Conservation (phyloP, 108 stramenopile genomes). For the Pseudonitzschia multistriata region DNA sequence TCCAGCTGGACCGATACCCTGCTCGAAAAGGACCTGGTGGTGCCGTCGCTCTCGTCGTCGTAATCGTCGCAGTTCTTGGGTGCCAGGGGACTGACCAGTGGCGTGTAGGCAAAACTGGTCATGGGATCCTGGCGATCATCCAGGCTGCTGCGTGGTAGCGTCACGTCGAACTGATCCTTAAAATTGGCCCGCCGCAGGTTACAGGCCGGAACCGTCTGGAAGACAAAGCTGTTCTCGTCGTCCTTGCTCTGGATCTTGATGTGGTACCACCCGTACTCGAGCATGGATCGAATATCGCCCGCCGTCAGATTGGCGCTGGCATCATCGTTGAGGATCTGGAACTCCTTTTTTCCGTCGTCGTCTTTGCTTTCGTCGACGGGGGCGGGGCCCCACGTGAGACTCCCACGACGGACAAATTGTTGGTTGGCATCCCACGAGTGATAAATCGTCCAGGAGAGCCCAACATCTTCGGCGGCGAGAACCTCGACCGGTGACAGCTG, state of each 20-base stretch:
- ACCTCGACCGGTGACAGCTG: not conserved
- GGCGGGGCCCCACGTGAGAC: constrained; percentile 7
- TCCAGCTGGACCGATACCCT: constrained; percentile 55
- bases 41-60: constrained; percentile 28
- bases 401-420: constrained; percentile 30
- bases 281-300: constrained; percentile 16
- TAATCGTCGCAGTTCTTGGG: constrained; percentile 57
- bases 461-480: constrained; percentile 8
- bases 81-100: constrained; percentile 78
- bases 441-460: constrained; percentile 40
- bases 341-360: not conserved
- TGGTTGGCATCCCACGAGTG: constrained; percentile 39
- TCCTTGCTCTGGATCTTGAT: constrained; percentile 40
- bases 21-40: constrained; percentile 48
- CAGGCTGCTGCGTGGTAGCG: constrained; percentile 40
- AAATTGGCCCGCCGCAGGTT: constrained; percentile 57
- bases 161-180: constrained; percentile 70
- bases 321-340: constrained; percentile 19
- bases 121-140: constrained; percentile 35
- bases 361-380: constrained; percentile 5
- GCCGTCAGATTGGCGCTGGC: constrained; percentile 14
- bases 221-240: constrained; percentile 13
- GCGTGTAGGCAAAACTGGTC: constrained; percentile 65
- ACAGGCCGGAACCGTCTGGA: constrained; percentile 57
- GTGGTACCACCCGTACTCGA: constrained; percentile 48